Evolutionary conservation across 257 asterid genomes (phyloP).

Genomic region (Nicotiana attenuata): DNA sequence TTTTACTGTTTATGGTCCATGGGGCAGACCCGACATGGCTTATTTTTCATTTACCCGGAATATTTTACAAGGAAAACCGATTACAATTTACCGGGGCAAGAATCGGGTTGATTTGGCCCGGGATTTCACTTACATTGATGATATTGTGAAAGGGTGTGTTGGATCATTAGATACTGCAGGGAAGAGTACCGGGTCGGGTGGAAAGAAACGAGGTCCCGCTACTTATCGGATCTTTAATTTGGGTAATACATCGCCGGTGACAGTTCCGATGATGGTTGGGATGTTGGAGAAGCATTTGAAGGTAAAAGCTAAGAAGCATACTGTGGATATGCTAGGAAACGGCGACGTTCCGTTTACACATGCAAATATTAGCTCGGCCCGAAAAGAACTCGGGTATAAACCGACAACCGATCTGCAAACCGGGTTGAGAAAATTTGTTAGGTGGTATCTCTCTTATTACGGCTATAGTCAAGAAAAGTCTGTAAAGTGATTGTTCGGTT

Average conservation of each 20-base stretch:
- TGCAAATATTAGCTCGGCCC: slow-evolving; percentile 29
- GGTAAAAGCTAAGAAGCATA: slow-evolving; percentile 18
- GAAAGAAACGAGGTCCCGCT: slow-evolving; percentile 18
- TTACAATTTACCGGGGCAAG: slow-evolving; percentile 18
- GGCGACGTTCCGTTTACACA: slow-evolving; percentile 28
- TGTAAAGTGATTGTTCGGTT: background rate
- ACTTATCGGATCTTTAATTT: slow-evolving; percentile 18
- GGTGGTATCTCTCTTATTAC: slow-evolving; percentile 25
- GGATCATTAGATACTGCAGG: slow-evolving; percentile 18
- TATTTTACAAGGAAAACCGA: slow-evolving; percentile 17
- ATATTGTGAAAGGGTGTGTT: slow-evolving; percentile 20
- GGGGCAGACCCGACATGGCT: slow-evolving; percentile 31
- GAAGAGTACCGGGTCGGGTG: slow-evolving; percentile 27
- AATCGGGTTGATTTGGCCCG: slow-evolving; percentile 18
- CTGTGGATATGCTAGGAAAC: slow-evolving; percentile 24
- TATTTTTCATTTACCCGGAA: slow-evolving; percentile 16
- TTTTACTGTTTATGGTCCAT: slow-evolving; percentile 23
- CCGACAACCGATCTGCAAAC: slow-evolving; percentile 25
- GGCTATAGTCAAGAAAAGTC: slow-evolving; percentile 3
- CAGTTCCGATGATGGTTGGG: slow-evolving; percentile 22
- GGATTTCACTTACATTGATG: slow-evolving; percentile 23
- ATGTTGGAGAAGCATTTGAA: slow-evolving; percentile 27
- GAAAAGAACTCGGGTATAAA: slow-evolving; percentile 20
- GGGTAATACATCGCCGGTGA: slow-evolving; percentile 22
- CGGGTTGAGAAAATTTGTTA: slow-evolving; percentile 26